Conservation (phyloP, 441 rosid species). For the Metrosideros polymorpha region DNA sequence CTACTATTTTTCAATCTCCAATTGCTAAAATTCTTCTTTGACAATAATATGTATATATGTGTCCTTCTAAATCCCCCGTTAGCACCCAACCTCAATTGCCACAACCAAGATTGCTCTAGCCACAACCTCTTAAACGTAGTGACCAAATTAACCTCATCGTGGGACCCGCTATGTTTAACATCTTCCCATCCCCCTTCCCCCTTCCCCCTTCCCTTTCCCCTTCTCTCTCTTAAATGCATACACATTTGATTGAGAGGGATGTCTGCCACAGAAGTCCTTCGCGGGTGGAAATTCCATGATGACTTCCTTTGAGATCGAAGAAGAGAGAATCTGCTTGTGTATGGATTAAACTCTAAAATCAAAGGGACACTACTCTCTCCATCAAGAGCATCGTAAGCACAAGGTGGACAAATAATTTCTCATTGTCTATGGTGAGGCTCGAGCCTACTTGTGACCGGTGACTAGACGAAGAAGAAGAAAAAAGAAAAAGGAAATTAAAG, state of each 20-base stretch:
- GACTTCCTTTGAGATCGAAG: neutral
- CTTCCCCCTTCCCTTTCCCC: neutral
- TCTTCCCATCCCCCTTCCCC: neutral
- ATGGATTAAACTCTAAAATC: neutral
- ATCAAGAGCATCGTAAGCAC: neutral
- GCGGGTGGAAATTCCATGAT: neutral
- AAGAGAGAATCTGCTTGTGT: neutral
- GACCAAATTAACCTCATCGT: neutral
- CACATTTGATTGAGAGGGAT: neutral
- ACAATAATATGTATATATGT: neutral
- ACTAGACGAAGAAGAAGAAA: too few relatives aligned
- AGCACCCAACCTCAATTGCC: neutral
- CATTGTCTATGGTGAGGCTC: too few relatives aligned
- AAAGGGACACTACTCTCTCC: neutral
- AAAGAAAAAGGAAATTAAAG: too few relatives aligned
- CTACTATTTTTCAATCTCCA: neutral
- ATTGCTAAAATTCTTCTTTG: neutral
- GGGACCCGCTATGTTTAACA: neutral
- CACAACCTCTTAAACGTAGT: neutral
- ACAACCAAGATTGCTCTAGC: neutral
- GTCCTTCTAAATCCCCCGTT: neutral
- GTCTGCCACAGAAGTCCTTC: neutral
- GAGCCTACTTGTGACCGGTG: too few relatives aligned
- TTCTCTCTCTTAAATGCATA: neutral
- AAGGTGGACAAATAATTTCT: neutral